Evolutionary conservation across 192 early-diverging fungal genomes (phyloP).

Genomic region (Gaertneriomyces semiglobifer): DNA sequence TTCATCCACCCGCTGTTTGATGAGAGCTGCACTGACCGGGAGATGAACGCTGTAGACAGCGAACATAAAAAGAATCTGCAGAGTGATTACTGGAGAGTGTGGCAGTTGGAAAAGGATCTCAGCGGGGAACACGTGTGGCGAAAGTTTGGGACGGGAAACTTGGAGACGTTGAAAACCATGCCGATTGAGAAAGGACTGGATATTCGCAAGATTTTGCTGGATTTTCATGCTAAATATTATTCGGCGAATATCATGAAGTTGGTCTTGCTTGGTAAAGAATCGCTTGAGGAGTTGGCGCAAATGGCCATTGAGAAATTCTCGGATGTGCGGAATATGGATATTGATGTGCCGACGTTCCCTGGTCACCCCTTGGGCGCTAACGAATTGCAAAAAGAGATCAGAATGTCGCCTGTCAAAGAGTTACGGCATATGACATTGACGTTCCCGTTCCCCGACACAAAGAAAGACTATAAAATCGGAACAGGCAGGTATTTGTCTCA

Average conservation of each 20-base stretch:
- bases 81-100: constrained; percentile 82
- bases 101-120: constrained; percentile 82
- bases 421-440: constrained; percentile 72
- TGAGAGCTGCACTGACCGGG: constrained; percentile 84
- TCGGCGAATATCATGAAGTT: constrained; percentile 95
- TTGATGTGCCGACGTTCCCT: constrained; percentile 64
- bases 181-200: constrained; percentile 70
- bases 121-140: constrained; percentile 75
- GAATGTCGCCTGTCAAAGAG: constrained; percentile 66
- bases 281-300: constrained; percentile 77
- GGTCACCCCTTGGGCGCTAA: constrained; percentile 70
- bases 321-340: constrained; percentile 69
- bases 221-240: constrained; percentile 88
- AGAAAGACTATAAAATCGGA: constrained; percentile 40
- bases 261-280: constrained; percentile 73
- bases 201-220: constrained; percentile 76
- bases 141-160: constrained; percentile 90
- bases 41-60: constrained; percentile 89
- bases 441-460: constrained; percentile 83
- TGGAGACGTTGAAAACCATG: constrained; percentile 73
- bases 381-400: constrained; percentile 61
- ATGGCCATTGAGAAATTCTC: constrained; percentile 83
- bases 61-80: constrained; percentile 97
- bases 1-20: constrained; percentile 90
- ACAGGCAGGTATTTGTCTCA: constrained; percentile 79